Base-by-base conservation (phyloP, 2,329 filamentous ascomycete genomes). In the Rhynchosporium secalis region DNA sequence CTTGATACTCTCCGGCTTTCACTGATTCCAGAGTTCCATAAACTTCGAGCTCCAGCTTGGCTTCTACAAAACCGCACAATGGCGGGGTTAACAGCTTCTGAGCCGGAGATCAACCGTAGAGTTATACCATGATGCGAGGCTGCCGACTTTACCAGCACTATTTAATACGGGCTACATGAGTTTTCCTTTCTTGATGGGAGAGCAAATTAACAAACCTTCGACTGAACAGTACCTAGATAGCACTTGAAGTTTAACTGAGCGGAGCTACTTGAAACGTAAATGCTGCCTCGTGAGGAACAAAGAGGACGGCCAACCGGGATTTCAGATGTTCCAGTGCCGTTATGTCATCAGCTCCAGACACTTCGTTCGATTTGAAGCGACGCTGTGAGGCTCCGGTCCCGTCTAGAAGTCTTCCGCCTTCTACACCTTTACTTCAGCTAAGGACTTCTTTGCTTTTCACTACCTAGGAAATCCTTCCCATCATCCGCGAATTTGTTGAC, bases 301-400 rank as follows among this genome's bases (percentile, higher is more conserved):
- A 20, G 20, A 20, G 20, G 20, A 20, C 20, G 20, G 20, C 20
- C 20, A 20, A 20, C 20, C 49, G 33, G 58, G 61, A 59, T 62
- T 62, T 59, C 56, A 56, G 60, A 62, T 48, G 56, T 47, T 46
- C 45, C 43, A 10, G 20, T 47, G 38, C 47, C 20, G 61, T 60
- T 63, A 66, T 67, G 64, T 67, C 60, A 67, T 66, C 54, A 57
- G 61, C 62, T 66, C 65, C 66, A 63, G 65, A 65, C 52, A 63
- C 60, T 67, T 67, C 65, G 41, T 67, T 67, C 65, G 41, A 65
- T 65, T 49, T 15, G 47, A 55, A 58, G 51, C 56, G 41, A 55
- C 55, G 56, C 61, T 65, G 56, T 56, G 54, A 62, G 55, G 58
- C 55, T 61, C 56, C 56, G 38, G 33, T 56, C 52, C 10, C 33